Evolutionary conservation across 2,329 filamentous ascomycete species (phyloP).

Genomic region (Sphaerulina populicola): DNA sequence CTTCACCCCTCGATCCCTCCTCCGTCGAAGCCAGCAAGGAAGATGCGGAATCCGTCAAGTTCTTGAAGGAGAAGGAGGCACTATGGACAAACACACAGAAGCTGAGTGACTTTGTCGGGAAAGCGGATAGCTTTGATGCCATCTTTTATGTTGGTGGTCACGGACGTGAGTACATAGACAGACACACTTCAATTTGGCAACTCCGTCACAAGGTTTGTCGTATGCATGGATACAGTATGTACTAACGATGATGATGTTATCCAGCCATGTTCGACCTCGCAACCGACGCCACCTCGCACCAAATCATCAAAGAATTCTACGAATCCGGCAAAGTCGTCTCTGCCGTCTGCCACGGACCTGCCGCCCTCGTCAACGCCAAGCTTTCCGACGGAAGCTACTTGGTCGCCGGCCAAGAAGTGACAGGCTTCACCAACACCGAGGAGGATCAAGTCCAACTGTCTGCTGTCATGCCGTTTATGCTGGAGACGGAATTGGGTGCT

Average conservation of each 20-base stretch:
- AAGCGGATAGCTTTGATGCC: constrained; percentile 55
- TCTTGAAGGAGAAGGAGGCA: constrained; percentile 45
- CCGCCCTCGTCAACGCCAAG: constrained; percentile 53
- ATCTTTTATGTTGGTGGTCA: constrained; percentile 54
- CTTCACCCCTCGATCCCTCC: constrained; percentile 33
- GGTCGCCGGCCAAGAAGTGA: constrained; percentile 50
- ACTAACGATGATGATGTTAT: not conserved
- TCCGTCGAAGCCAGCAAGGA: constrained; percentile 29
- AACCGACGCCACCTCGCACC: constrained; percentile 48
- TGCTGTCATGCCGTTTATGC: constrained; percentile 50
- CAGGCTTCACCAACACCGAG: constrained; percentile 53
- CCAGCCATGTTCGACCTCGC: constrained; percentile 58
- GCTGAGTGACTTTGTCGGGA: constrained; percentile 50
- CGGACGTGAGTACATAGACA: constrained; percentile 40
- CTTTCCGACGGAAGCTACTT: constrained; percentile 46
- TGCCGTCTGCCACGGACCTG: constrained; percentile 62
- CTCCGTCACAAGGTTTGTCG: not conserved
- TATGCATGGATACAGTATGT: too few relatives aligned
- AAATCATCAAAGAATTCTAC: constrained; percentile 56
- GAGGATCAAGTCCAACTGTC: constrained; percentile 39
- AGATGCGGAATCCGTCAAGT: constrained; percentile 28
- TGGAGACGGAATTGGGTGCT: constrained; percentile 49
- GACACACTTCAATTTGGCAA: not conserved
- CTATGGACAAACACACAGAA: constrained; percentile 58
- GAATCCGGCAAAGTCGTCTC: constrained; percentile 53